Evolutionary conservation across 345 rosid species (phyloP), one percentile per base, ranked within the genome.

Genomic region (Linum lewisii): DNA sequence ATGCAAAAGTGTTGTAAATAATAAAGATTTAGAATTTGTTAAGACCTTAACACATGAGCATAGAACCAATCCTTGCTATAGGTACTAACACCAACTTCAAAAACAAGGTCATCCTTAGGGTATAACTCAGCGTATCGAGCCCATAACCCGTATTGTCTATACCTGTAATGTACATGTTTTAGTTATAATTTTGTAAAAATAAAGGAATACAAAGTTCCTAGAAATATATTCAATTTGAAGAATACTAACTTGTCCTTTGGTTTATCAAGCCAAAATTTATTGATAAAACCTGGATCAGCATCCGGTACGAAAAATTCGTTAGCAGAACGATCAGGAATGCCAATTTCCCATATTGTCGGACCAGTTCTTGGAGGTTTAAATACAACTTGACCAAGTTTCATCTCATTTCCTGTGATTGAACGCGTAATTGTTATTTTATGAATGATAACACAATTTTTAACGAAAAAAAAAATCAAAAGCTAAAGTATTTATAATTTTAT

Each of bases 111-210:
- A 0, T 22, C 51, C 0, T 49, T 26, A 25, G 71, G 90, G 66
- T 86, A 83, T 23, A n/a, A n/a, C n/a, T n/a, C n/a, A n/a, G n/a
- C n/a, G n/a, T n/a, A n/a, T n/a, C n/a, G n/a, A 84, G 73, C 77
- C 89, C 96, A 84, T 37, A 88, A 51, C 59, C 96, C 96, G 29
- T 84, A 86, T 66, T 88, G 96, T 90, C n/a, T 82, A 68, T 67
- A 86, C 66, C 95, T 84, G 81, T 21, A 25, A 19, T 34, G 20
- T 11, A 51, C 6, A 18, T 14, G 36, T 22, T 61, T 0, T 1
- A 0, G 63, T 14, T 50, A n/a, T n/a, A n/a, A n/a, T n/a, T n/a
- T n/a, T n/a, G n/a, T n/a, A n/a, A n/a, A n/a, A n/a, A n/a, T n/a
- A 47, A 6, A 6, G 10, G 26, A 0, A 22, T 13, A 19, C n/a